phyloP scores from a whole-genome alignment of 176 grass and related monocot species.

The Cenchrus fungigraminus region DNA sequence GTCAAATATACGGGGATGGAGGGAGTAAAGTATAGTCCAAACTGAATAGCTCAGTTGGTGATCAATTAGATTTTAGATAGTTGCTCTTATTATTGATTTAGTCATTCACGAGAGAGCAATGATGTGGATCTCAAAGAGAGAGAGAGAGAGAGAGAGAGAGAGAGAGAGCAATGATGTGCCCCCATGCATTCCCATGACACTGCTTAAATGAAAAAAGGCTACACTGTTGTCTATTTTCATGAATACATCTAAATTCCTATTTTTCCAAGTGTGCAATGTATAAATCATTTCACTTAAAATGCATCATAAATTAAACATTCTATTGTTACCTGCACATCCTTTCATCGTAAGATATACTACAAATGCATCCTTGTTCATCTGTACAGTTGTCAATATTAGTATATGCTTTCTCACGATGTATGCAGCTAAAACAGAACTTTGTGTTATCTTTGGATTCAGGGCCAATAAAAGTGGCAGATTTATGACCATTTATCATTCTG shows the following conservation, averaged over 20 bases:
- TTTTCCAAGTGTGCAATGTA: not conserved
- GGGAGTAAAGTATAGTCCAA: not conserved
- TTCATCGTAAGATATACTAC: conserved; percentile 68
- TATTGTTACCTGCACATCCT: conserved; percentile 76
- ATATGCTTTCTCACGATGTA: conserved; percentile 1
- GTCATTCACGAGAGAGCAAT: not conserved
- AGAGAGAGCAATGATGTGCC: not conserved
- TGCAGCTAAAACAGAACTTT: not conserved
- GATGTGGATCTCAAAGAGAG: not conserved
- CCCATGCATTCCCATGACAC: not conserved
- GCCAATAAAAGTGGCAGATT: not conserved
- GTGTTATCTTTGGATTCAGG: not conserved
- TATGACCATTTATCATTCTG: not conserved
- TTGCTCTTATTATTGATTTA: not conserved
- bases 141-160: no score
- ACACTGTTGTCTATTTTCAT: not conserved
- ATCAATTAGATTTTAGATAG: not conserved
- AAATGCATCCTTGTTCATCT: conserved; percentile 88
- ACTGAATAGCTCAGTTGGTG: not conserved
- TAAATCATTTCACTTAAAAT: conserved; percentile 28
- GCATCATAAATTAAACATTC: conserved; percentile 18
- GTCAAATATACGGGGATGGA: no score
- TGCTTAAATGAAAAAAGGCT: not conserved
- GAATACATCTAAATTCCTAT: not conserved
- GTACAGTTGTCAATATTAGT: conserved; percentile 39